Evolutionary conservation across 805 yeast genomes (phyloP), one percentile per base, ranked within the genome.

Genomic region (Candida pseudofarinosa): DNA sequence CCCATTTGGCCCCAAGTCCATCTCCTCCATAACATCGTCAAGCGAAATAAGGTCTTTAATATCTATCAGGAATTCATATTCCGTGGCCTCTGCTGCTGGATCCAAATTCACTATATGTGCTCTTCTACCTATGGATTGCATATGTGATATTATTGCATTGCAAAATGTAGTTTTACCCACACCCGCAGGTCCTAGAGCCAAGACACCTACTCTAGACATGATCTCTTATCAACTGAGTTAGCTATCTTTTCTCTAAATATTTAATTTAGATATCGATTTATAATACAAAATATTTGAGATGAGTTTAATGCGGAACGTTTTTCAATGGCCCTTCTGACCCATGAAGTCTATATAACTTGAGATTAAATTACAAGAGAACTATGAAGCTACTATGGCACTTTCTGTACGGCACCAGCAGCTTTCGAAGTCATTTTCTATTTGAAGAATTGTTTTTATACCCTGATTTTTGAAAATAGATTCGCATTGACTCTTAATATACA

Each of bases 121-220:
- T 31, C 95, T 72, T 48, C 99, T 81, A 1, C 98, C 98, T 30
- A 86, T 75, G 15, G 88, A 76, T 61, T 89, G 95, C 82, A 93
- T 85, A 62, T 91, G 85, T 1, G 91, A 67, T 36, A 93, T 84
- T 47, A 93, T 76, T 3, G 96, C 73, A 55, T 88, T 86, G 67
- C 98, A 91, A 58, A 91, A 93, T 0, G 99, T 88, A 37, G 93
- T 81, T 63, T 74, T 91, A 8, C 99, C 99, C 7, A 86, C 98
- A 32, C 99, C 99, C 1, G 99, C 99, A 15, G 99, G 99, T 1
- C 99, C 99, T 50, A 93, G 65, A 1, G 90, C 96, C 48, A 93
- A 69, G 10, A 88, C 91, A 44, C 98, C 99, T 2, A 89, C 96
- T 67, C 96, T 76, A 3, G 97, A 88, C 99, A 93, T 91, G 41